These are phyloP conservation scores for Urochloa ruziziensis DNA, from an alignment of 176 grass and related monocot genomes.

Conservation along the genomic window DNA sequence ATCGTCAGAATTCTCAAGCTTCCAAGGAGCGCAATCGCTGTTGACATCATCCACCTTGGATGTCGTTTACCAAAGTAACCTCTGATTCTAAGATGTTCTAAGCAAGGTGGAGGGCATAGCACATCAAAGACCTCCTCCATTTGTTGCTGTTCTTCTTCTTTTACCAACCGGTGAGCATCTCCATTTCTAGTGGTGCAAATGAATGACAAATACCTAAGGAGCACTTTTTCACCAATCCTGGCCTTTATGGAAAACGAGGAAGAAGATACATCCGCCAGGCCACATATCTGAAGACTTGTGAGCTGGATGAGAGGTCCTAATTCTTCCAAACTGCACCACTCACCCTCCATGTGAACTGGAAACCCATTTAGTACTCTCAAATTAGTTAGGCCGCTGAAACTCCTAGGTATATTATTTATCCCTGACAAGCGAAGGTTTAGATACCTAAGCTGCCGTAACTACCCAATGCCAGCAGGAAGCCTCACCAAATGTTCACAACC, in stretches of 20 bases:
- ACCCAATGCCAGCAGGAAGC: neutral
- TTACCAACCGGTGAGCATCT: neutral
- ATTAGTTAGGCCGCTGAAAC: neutral
- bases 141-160: neutral
- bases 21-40: neutral
- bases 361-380: neutral
- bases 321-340: slow-evolving; percentile 3
- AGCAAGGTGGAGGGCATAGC: neutral
- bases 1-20: neutral
- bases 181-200: neutral
- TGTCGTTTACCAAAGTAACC: slow-evolving; percentile 4
- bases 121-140: slow-evolving; percentile 15
- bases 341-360: neutral
- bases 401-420: neutral
- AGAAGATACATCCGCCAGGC: neutral
- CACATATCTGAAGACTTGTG: neutral
- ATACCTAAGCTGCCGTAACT: neutral
- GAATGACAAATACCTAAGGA: neutral
- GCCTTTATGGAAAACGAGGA: neutral
- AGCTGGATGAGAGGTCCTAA: neutral
- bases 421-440: neutral
- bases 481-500: neutral
- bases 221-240: neutral
- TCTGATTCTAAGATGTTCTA: neutral
- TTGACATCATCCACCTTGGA: slow-evolving; percentile 8